Percentiles rank a stretch among this genome's conserved stretches.
Evolutionary conservation across 163 green algal genomes (phyloP).

Genomic region (Coccomyxa subellipsoidea): DNA sequence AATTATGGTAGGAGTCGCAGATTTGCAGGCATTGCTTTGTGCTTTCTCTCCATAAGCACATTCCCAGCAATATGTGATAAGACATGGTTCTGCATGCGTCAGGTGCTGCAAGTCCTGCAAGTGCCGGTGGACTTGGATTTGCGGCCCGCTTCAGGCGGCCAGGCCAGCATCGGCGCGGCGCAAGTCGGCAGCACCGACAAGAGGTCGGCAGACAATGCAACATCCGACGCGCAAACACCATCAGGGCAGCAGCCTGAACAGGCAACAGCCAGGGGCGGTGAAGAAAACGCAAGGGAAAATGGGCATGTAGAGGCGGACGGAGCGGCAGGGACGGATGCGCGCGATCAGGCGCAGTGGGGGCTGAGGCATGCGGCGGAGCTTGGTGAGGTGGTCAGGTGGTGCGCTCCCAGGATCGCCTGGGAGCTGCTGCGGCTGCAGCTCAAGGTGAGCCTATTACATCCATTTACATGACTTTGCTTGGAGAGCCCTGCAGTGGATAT

Average conservation of each 20-base stretch:
- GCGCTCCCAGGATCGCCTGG: background rate
- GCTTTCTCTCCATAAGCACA: too few relatives aligned
- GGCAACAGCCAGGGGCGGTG: background rate
- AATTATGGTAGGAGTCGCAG: background rate
- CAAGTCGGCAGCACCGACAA: background rate
- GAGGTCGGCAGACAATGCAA: background rate
- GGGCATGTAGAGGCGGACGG: background rate
- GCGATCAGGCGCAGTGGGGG: background rate
- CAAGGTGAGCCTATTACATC: background rate
- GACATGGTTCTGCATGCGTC: too few relatives aligned
- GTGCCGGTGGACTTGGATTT: background rate
- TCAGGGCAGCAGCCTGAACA: background rate
- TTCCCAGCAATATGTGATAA: too few relatives aligned
- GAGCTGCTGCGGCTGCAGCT: background rate
- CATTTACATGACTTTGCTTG: background rate
- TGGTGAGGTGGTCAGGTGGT: background rate
- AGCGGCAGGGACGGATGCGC: background rate
- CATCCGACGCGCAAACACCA: background rate
- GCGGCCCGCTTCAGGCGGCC: background rate
- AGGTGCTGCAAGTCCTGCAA: background rate
- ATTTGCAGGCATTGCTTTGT: too few relatives aligned
- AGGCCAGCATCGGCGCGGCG: background rate
- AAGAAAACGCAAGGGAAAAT: background rate
- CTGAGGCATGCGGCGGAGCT: background rate
- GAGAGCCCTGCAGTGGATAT: too few relatives aligned